Evolutionary conservation across 2,329 filamentous ascomycete species (phyloP), one percentile per base, ranked within the genome.

Genomic region (Thelonectria olida): DNA sequence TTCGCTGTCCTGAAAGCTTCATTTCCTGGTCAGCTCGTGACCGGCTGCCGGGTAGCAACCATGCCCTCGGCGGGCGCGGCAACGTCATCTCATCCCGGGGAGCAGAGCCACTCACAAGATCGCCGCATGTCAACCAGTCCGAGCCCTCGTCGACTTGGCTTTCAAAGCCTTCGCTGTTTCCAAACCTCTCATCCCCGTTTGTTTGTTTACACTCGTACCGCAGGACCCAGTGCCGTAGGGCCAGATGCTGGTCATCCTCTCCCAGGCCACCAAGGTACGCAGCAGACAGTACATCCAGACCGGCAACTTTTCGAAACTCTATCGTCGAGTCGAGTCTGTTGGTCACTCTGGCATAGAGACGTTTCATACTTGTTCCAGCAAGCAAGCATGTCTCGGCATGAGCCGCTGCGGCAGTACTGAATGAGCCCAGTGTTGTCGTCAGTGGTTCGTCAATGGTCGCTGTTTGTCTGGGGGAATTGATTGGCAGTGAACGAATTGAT

Each of bases 1-100:
- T 70, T 72, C 68, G 67, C 64, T 63, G 64, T 61, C 47, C 50
- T 62, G 28, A 60, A 62, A 47, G 45, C 41, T 69, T 72, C 70
- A 72, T 72, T 72, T 72, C 69, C 68, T 65, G 20, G 25, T 25
- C 45, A 58, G 56, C 57, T 57, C 65, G 56, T 65, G 55, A 66
- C 61, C 61, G 56, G 52, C 47, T 45, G 54, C 23, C 53, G 36
- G 49, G 53, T 56, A 54, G 53, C 51, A 59, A 61, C 57, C 60
- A n/a, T n/a, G n/a, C n/a, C 44, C 42, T 34, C 42, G 54, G 45
- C 53, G 28, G 47, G 42, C 42, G 53, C 28, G 58, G 52, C 59
- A 44, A 57, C 61, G 61, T 70, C 68, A 69, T 63, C 69, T 61
- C 61, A 69, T 55, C 63, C 63, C 51, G 55, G 61, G 42, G 55